These are phyloP conservation scores for Saccharomyces hybrid DNA, from an alignment of 1,139 yeast genomes.

Conservation along the genomic window DNA sequence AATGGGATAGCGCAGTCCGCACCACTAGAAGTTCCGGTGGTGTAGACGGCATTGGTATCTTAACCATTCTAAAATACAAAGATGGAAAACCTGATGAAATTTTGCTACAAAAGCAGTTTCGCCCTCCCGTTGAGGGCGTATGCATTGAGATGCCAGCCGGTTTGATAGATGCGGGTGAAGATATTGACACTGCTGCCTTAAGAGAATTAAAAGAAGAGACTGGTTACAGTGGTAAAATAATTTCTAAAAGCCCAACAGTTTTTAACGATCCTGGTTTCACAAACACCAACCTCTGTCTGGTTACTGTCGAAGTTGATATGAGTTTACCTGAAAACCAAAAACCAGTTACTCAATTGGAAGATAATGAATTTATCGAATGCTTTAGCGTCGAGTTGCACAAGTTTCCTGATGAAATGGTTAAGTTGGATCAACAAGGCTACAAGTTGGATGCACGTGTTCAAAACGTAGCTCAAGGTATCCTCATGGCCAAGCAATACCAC, in stretches of 20 bases:
- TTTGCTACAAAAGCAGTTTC: slow-evolving; percentile 75
- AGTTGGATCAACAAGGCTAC: slow-evolving; percentile 56
- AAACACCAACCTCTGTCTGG: slow-evolving; percentile 78
- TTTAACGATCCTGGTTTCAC: slow-evolving; percentile 93
- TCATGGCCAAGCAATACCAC: slow-evolving; percentile 40
- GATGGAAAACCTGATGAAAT: slow-evolving; percentile 46
- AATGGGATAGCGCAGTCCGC: slow-evolving; percentile 90
- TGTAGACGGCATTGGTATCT: slow-evolving; percentile 83
- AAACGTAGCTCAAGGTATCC: slow-evolving; percentile 73
- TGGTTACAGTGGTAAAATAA: slow-evolving; percentile 60
- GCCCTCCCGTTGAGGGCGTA: slow-evolving; percentile 86
- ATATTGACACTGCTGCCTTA: slow-evolving; percentile 70
- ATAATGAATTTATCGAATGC: slow-evolving; percentile 81
- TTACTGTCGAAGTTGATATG: slow-evolving; percentile 72
- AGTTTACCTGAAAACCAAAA: slow-evolving; percentile 52
- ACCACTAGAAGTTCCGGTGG: slow-evolving; percentile 61
- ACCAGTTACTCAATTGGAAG: slow-evolving; percentile 74
- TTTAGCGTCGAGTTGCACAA: slow-evolving; percentile 58
- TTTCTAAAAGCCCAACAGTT: slow-evolving; percentile 47
- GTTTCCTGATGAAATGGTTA: slow-evolving; percentile 48
- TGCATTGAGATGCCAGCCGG: slow-evolving; percentile 96
- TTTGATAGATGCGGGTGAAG: slow-evolving; percentile 75
- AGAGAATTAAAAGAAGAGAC: slow-evolving; percentile 90
- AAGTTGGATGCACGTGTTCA: slow-evolving; percentile 81
- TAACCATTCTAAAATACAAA: slow-evolving; percentile 54